Evolutionary conservation across 176 grass and related monocot species (phyloP).

Genomic region (Echinochloa phyllopogon): DNA sequence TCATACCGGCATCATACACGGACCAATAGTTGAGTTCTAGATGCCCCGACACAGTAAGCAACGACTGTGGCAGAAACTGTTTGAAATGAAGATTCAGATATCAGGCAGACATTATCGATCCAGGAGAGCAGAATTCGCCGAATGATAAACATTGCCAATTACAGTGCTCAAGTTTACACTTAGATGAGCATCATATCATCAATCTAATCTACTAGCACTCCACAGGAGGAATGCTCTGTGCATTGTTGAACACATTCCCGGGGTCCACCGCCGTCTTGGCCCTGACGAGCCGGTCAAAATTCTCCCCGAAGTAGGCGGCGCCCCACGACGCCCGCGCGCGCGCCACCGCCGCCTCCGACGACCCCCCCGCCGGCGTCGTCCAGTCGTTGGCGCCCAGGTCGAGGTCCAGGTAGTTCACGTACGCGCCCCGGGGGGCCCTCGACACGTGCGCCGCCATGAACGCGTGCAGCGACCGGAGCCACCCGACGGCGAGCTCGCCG

Average conservation of each 20-base stretch:
- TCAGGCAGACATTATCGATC: background rate
- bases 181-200: background rate
- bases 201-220: no score
- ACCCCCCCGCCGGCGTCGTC: background rate
- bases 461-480: conserved; percentile 49
- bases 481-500: conserved; percentile 16
- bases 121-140: background rate
- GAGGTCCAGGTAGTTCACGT: conserved; percentile 76
- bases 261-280: conserved; percentile 58
- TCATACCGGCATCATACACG: no score
- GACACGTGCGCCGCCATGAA: conserved; percentile 60
- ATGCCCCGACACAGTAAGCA: no score
- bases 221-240: conserved; percentile 68
- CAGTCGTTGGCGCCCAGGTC: conserved; percentile 59
- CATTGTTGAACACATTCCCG: conserved; percentile 63
- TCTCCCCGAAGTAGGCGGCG: conserved; percentile 18
- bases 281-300: conserved; percentile 55
- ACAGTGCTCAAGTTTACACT: no score
- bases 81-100: no score
- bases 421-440: conserved; percentile 43
- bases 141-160: no score
- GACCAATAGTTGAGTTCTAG: no score
- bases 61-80: no score
- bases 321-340: conserved; percentile 1
- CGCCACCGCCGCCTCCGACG: background rate